Base-by-base conservation (phyloP, 2,329 filamentous ascomycete species). In the Xylariales sp. region DNA sequence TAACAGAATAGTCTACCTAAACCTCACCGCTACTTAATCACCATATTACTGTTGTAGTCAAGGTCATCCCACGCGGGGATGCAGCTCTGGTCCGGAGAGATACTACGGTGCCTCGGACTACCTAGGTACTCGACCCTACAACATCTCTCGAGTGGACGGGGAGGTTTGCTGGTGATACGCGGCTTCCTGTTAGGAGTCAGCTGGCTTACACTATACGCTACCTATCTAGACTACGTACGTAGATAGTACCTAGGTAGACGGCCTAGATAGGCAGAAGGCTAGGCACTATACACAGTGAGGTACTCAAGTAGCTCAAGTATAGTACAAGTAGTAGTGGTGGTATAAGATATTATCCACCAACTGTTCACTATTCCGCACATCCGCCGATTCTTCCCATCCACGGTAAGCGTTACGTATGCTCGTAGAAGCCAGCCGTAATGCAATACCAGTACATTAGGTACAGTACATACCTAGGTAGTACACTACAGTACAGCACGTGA, bases 21-120 rank as follows among this genome's bases (percentile, higher is more conserved):
- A 66, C 57, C 67, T 66, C 67, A 69, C 67, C 67, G 67, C 67
- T 39, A 65, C 41, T 68, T 57, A 57, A 56, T 65, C 62, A 65
- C 57, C 30, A 16, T 61, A 50, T 61, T 57, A 54, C 53, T 54
- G 48, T 63, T 54, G 59, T 43, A 46, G 34, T 18, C 45, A 63
- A 52, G 55, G 56, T 43, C 30, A 53, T 61, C 41, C 28, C 28
- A 43, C 43, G 43, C 49, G 32, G 14, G 3, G 28, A 36, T 56
- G 62, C 54, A 62, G 28, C 45, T 34, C 56, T 43, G 59, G 43
- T 16, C 43, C 34, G 52, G 41, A 52, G 34, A 46, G 50, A 64
- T 46, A 53, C 48, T 34, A 52, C 48, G 56, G 18, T n/a, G 34
- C 36, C 43, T 43, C 48, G 30, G 32, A n/a, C 55, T 56, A 39